Conservation (phyloP, 2,329 filamentous ascomycete genomes). For the Waltergamsia citrina region DNA sequence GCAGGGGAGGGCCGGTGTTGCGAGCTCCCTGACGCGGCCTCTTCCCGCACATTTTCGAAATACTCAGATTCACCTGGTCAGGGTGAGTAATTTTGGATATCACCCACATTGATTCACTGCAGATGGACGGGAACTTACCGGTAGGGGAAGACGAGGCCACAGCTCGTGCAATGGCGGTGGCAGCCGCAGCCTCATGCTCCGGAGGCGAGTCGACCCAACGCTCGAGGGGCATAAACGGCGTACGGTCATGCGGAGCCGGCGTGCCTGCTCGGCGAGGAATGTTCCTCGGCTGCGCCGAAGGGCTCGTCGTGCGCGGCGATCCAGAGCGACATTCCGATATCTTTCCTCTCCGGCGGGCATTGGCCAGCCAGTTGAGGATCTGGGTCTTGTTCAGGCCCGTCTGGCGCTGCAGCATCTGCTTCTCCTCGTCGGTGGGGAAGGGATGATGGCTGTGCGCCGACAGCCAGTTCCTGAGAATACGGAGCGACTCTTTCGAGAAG, state of each 20-base stretch:
- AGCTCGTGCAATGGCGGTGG: constrained; percentile 17
- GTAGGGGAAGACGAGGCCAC: constrained; percentile 10
- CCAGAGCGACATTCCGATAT: constrained; percentile 42
- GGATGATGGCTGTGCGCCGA: constrained; percentile 65
- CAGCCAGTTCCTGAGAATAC: constrained; percentile 72
- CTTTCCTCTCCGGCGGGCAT: constrained; percentile 72
- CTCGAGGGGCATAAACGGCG: constrained; percentile 3
- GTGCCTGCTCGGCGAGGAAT: constrained; percentile 37
- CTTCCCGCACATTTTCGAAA: neutral
- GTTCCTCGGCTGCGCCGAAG: constrained; percentile 31
- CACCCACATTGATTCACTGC: no score
- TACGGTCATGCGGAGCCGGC: constrained; percentile 15
- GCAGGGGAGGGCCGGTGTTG: constrained; percentile 36
- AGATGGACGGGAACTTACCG: constrained; percentile 10
- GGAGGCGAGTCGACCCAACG: constrained; percentile 21
- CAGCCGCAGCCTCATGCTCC: constrained; percentile 17
- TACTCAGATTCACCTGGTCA: neutral
- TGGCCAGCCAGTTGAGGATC: constrained; percentile 82
- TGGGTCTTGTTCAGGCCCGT: constrained; percentile 72
- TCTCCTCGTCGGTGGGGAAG: constrained; percentile 76
- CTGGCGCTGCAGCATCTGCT: constrained; percentile 59
- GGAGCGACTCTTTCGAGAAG: constrained; percentile 64
- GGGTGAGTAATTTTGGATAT: no score
- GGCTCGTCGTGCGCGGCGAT: constrained; percentile 42
- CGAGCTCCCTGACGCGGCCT: constrained; percentile 1